Conservation (phyloP, 352 stramenopile species). For the Pythium rhizo-oryzae region DNA sequence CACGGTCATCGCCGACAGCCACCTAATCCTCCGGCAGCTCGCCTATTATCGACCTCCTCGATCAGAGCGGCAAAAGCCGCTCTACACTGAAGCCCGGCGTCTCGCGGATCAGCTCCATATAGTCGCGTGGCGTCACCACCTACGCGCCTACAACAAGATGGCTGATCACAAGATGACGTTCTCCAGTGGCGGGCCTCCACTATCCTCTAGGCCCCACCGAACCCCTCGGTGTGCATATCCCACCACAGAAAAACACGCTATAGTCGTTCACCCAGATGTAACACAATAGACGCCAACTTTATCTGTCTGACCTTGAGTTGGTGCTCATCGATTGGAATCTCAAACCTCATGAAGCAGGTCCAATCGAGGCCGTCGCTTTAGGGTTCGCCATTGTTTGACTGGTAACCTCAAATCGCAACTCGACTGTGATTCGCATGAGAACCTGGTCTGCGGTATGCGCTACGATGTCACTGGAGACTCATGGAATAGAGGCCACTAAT, state of each 20-base stretch:
- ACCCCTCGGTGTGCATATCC: background rate
- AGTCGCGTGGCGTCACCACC: background rate
- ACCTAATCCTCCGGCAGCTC: conserved; percentile 6
- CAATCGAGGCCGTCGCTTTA: too few species aligned
- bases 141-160: conserved; percentile 10
- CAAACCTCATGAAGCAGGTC: too few species aligned
- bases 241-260: background rate
- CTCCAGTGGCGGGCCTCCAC: conserved; percentile 4
- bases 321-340: too few species aligned
- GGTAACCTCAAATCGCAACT: too few species aligned
- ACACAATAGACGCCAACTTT: conserved; percentile 6
- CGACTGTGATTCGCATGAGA: too few species aligned
- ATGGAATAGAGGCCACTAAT: too few species aligned
- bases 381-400: too few species aligned
- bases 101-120: conserved; percentile 2
- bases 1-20: conserved; percentile 3
- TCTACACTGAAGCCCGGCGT: background rate
- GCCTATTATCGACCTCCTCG: background rate
- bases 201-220: background rate
- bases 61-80: background rate
- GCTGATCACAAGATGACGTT: background rate
- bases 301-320: too few species aligned
- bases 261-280: conserved; percentile 4
- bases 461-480: too few species aligned
- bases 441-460: too few species aligned